Conservation (phyloP, 116 monocot genomes). For the Posidonia oceanica region DNA sequence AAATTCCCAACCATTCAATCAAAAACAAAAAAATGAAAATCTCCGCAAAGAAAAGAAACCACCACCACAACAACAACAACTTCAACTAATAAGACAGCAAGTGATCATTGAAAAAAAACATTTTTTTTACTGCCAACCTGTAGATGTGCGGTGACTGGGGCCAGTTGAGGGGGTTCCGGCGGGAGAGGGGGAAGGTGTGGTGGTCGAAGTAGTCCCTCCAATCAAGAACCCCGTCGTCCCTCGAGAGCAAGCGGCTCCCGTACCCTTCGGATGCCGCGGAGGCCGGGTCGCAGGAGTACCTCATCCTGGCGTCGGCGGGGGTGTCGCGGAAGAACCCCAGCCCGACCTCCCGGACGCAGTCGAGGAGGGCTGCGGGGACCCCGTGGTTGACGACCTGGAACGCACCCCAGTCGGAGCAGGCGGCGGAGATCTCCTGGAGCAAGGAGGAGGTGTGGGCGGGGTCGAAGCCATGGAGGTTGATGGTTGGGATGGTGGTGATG, state of each 20-base stretch:
- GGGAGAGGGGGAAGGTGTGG: conserved; percentile 69
- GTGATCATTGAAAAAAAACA: background rate
- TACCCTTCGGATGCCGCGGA: conserved; percentile 72
- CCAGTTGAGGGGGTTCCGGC: conserved; percentile 57
- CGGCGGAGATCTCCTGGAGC: conserved; percentile 11
- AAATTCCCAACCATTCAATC: background rate
- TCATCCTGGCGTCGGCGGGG: conserved; percentile 30
- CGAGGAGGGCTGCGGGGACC: conserved; percentile 28
- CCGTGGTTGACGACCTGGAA: conserved; percentile 80
- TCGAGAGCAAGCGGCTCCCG: conserved; percentile 70
- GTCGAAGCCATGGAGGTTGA: conserved; percentile 33
- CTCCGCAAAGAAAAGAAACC: too few relatives aligned
- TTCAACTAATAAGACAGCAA: too few relatives aligned
- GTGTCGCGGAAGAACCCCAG: conserved; percentile 37
- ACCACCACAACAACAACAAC: too few relatives aligned
- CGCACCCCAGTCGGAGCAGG: conserved; percentile 73
- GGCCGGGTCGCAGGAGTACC: conserved; percentile 43
- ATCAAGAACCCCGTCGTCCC: conserved; percentile 60
- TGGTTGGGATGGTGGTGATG: conserved; percentile 22
- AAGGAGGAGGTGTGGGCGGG: conserved; percentile 7
- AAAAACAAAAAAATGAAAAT: too few relatives aligned
- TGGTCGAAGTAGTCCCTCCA: conserved; percentile 98
- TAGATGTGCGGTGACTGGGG: conserved; percentile 51
- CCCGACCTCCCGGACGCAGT: conserved; percentile 31
- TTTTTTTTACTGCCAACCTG: conserved; percentile 25